Percentiles rank a stretch among this genome's conserved stretches.
phyloP scores from a whole-genome alignment of 2,329 filamentous ascomycete species.

The Biscogniauxia marginata region DNA sequence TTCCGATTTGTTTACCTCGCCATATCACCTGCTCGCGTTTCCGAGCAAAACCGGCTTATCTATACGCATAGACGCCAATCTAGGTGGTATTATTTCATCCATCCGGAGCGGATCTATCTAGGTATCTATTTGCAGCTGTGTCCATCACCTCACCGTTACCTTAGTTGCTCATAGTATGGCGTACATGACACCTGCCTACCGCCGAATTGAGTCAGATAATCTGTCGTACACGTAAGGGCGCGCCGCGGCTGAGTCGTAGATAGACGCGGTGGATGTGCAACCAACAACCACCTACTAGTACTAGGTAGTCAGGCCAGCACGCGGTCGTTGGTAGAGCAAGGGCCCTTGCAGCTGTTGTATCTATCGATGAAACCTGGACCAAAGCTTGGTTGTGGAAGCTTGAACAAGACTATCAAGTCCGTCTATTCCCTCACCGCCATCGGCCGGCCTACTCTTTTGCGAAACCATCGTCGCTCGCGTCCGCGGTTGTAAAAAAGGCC shows the following conservation, averaged over 20 bases:
- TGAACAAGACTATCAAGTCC: slow-evolving; percentile 18
- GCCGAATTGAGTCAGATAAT: background rate
- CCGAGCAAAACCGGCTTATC: slow-evolving; percentile 17
- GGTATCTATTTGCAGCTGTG: background rate
- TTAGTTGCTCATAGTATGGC: background rate
- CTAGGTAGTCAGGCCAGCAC: slow-evolving; percentile 8
- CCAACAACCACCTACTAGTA: background rate
- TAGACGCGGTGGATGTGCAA: background rate
- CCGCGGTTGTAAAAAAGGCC: background rate
- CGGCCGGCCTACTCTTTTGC: background rate
- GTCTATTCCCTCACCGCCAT: background rate
- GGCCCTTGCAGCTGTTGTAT: slow-evolving; percentile 19
- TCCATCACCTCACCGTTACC: background rate
- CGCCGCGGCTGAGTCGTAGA: background rate
- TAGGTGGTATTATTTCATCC: background rate
- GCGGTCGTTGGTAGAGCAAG: slow-evolving; percentile 15
- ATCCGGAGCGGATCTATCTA: background rate
- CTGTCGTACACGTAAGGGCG: background rate
- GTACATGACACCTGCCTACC: background rate
- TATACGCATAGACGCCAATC: background rate
- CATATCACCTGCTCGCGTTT: slow-evolving; percentile 20
- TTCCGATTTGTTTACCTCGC: slow-evolving; percentile 24
- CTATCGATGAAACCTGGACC: slow-evolving; percentile 22
- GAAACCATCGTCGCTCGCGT: background rate
- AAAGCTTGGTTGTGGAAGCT: slow-evolving; percentile 17